Conservation (phyloP, 2,329 filamentous ascomycete species). For the Talaromyces pinophilus region DNA sequence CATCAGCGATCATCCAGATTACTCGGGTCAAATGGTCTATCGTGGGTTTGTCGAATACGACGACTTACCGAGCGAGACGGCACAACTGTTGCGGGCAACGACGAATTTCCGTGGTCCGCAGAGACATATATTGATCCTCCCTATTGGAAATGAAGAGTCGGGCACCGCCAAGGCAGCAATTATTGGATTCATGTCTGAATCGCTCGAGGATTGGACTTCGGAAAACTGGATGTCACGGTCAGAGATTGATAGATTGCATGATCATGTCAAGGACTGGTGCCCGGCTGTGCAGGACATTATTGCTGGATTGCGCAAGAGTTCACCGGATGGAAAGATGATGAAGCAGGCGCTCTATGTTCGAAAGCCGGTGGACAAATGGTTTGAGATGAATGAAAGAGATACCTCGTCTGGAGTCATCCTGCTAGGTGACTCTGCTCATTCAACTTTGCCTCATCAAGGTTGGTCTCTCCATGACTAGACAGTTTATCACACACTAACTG, state of each 20-base stretch:
- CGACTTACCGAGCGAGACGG: conserved; percentile 35
- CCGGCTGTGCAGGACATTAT: conserved; percentile 37
- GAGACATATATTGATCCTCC: conserved; percentile 39
- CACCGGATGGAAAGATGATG: conserved; percentile 36
- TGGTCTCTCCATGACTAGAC: neutral
- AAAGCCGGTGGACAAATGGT: conserved; percentile 37
- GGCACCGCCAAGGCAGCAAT: conserved; percentile 36
- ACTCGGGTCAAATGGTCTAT: conserved; percentile 42
- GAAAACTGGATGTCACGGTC: conserved; percentile 40
- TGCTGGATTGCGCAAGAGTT: conserved; percentile 33
- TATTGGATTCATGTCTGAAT: conserved; percentile 43
- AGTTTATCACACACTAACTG: neutral
- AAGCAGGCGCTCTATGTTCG: conserved; percentile 40
- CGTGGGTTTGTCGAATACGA: conserved; percentile 40
- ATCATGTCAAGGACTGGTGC: conserved; percentile 39
- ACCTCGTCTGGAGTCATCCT: conserved; percentile 35
- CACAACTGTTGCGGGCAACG: conserved; percentile 34
- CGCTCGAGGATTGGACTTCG: conserved; percentile 39
- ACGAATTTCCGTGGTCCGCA: conserved; percentile 39
- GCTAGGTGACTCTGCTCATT: conserved; percentile 20
- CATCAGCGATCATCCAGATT: conserved; percentile 34
- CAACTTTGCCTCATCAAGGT: conserved; percentile 1
- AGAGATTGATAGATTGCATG: conserved; percentile 37
- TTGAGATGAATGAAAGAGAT: conserved; percentile 30
- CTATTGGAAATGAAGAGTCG: conserved; percentile 40